Conservation (phyloP, 352 stramenopile genomes). For the Pythium graminicola region DNA sequence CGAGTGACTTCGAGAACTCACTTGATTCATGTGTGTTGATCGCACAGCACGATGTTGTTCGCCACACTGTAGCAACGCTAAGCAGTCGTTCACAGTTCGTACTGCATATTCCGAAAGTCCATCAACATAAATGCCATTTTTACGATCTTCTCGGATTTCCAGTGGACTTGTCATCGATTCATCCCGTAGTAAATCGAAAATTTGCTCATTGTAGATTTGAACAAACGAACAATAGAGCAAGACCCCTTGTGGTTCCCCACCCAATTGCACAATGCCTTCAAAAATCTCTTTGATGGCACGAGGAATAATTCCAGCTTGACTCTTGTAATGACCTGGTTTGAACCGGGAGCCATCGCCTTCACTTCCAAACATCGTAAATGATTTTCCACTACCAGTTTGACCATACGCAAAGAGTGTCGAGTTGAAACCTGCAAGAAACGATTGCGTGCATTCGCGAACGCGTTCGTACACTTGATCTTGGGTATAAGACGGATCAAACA, state of each 20-base stretch:
- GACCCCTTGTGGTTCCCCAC: conserved; percentile 31
- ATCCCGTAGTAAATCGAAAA: conserved; percentile 87
- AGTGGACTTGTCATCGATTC: conserved; percentile 59
- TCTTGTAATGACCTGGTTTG: conserved; percentile 68
- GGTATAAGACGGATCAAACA: conserved; percentile 64
- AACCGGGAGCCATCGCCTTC: conserved; percentile 67
- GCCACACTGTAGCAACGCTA: conserved; percentile 76
- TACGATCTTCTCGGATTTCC: conserved; percentile 81
- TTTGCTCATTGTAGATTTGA: conserved; percentile 91
- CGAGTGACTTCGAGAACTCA: conserved; percentile 86
- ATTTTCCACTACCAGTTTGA: conserved; percentile 81
- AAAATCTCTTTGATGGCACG: conserved; percentile 87
- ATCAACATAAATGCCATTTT: conserved; percentile 88
- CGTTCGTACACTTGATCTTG: conserved; percentile 80
- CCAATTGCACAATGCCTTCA: conserved; percentile 53
- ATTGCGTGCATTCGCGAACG: conserved; percentile 68
- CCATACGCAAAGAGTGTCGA: conserved; percentile 81
- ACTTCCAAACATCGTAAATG: conserved; percentile 83
- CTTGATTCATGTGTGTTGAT: conserved; percentile 89
- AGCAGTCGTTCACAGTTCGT: conserved; percentile 72
- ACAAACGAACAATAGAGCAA: conserved; percentile 80
- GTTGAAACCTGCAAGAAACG: conserved; percentile 80
- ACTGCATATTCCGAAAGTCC: conserved; percentile 90
- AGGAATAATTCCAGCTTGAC: conserved; percentile 84
- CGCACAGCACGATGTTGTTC: conserved; percentile 86